phyloP scores from a whole-genome alignment of 768 basidiomycete species.

The Trametes sanguinea region DNA sequence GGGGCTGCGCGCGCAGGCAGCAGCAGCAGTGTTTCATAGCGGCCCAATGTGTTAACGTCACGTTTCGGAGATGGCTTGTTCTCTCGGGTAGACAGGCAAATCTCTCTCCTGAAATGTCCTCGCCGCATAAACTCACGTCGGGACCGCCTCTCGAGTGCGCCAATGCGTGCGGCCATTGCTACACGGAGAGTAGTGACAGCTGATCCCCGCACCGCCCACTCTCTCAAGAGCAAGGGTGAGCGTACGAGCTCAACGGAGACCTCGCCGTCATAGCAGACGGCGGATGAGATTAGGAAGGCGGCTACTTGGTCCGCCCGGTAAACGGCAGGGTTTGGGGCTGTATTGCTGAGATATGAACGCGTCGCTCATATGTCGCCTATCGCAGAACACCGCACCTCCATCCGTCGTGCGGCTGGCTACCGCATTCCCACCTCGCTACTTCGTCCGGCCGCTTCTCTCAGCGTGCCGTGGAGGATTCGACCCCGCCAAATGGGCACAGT shows the following conservation, averaged over 20 bases:
- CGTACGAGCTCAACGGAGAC: background rate
- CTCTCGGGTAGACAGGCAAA: constrained; percentile 8
- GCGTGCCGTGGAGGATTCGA: constrained; percentile 7
- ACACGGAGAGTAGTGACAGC: background rate
- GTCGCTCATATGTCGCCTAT: constrained; percentile 14
- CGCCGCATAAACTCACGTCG: constrained; percentile 3
- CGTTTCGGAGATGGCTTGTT: constrained; percentile 2
- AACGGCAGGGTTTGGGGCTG: constrained; percentile 5
- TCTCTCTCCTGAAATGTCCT: background rate
- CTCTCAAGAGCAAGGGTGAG: background rate
- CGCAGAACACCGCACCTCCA: constrained; percentile 10
- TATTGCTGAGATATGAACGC: constrained; percentile 1
- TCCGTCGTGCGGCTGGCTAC: background rate
- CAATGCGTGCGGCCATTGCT: background rate
- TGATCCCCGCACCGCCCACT: background rate
- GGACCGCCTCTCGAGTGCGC: background rate
- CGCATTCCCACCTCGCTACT: constrained; percentile 16
- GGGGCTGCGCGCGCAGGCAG: constrained; percentile 1
- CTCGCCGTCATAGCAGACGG: background rate
- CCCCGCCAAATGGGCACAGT: constrained; percentile 6
- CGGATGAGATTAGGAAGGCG: constrained; percentile 3
- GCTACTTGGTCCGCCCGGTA: background rate
- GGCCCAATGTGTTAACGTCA: background rate
- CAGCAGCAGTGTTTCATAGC: background rate
- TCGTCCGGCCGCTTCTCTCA: constrained; percentile 15